A percentile compares a stretch with the other conserved stretches of the same genome.
These are phyloP conservation scores for Calonectria pseudoturangicola DNA, from an alignment of 2,329 filamentous ascomycete species.

Conservation along the genomic window DNA sequence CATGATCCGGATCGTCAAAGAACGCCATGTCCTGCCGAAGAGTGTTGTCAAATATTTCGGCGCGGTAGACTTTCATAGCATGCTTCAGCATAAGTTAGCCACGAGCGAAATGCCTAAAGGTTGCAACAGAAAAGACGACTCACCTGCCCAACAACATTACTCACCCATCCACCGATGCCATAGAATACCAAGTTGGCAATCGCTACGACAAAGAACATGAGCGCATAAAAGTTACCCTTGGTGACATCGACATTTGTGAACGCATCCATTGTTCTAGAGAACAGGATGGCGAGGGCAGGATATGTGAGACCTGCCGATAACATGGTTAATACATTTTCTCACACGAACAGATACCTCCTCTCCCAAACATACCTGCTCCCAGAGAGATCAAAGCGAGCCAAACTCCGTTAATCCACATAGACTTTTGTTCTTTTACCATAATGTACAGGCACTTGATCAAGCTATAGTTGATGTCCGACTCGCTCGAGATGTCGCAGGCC, in stretches of 20 bases:
- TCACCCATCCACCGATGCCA: conserved; percentile 59
- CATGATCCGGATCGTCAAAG: conserved; percentile 62
- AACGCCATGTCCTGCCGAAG: conserved; percentile 73
- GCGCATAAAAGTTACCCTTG: conserved; percentile 70
- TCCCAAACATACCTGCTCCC: conserved; percentile 52
- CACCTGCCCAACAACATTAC: conserved; percentile 62
- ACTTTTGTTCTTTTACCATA: conserved; percentile 57
- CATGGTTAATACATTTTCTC: conserved; percentile 14
- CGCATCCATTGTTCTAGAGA: conserved; percentile 63
- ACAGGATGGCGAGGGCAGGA: conserved; percentile 63
- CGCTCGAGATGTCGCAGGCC: conserved; percentile 32
- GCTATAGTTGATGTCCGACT: conserved; percentile 47
- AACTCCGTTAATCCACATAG: conserved; percentile 51
- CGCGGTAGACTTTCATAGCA: conserved; percentile 60
- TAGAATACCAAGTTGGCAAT: conserved; percentile 67
- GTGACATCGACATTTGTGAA: conserved; percentile 58
- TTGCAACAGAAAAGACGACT: conserved; percentile 5
- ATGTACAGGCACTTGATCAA: conserved; percentile 56
- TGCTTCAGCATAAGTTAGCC: conserved; percentile 44
- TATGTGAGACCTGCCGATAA: conserved; percentile 59
- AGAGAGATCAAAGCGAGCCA: conserved; percentile 51
- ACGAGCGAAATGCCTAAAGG: neutral
- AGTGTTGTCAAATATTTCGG: conserved; percentile 69
- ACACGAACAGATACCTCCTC: neutral
- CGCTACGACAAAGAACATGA: conserved; percentile 75